A percentile compares a stretch with the other conserved stretches of the same genome.
Evolutionary conservation across 306 rosid genomes (phyloP).

Genomic region (Acmispon strigosus): DNA sequence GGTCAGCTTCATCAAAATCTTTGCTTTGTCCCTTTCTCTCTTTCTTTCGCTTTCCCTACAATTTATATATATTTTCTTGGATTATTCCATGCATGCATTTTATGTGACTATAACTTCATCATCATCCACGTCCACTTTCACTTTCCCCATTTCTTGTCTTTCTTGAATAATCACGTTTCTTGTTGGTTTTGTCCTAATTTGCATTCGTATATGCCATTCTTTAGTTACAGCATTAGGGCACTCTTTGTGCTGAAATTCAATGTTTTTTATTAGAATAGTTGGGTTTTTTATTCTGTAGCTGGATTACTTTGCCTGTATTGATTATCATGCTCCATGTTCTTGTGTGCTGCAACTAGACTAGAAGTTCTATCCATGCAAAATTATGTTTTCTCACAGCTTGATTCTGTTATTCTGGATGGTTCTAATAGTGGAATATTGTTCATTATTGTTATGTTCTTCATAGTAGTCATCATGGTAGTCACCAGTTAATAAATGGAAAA

Average conservation of each 20-base stretch:
- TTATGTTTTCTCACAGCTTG: neutral
- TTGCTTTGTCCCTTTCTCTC: neutral
- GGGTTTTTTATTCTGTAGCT: too few species aligned
- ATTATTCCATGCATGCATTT: conserved; percentile 5
- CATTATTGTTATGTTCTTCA: neutral
- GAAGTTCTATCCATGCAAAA: neutral
- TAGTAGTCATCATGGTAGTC: neutral
- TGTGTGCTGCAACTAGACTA: too few species aligned
- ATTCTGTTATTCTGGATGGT: neutral
- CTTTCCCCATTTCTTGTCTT: too few species aligned
- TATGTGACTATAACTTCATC: neutral
- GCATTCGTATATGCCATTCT: neutral
- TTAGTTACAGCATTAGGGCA: neutral
- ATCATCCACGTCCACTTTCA: neutral
- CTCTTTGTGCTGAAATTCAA: neutral
- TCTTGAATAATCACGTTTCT: neutral
- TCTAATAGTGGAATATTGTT: neutral
- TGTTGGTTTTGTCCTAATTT: neutral
- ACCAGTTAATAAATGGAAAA: neutral
- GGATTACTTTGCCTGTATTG: too few species aligned
- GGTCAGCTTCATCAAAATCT: conserved; percentile 18
- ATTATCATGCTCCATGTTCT: too few species aligned
- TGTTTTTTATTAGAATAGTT: too few species aligned
- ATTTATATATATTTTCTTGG: neutral
- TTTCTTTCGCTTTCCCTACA: neutral